Evolutionary conservation across 345 rosid species (phyloP).

Genomic region (Populus ilicifolia): DNA sequence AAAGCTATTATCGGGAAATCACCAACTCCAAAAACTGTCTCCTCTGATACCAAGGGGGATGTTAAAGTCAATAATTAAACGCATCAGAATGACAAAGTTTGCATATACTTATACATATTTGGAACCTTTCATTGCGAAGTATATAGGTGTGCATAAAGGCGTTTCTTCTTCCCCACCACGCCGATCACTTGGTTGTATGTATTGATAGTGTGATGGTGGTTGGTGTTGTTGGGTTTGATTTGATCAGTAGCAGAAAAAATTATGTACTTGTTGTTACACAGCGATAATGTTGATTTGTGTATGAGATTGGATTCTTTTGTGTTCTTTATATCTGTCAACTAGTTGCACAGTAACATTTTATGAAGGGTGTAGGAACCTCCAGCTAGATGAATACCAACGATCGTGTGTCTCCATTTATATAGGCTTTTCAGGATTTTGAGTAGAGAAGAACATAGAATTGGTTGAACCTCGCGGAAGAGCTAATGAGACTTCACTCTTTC

Average conservation of each 20-base stretch:
- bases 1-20: conserved; percentile 78
- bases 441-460: background rate
- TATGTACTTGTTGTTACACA: background rate
- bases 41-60: conserved; percentile 45
- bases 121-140: background rate
- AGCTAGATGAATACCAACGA: background rate
- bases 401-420: background rate
- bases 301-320: background rate
- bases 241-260: background rate
- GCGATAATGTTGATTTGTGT: background rate
- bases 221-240: background rate
- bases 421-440: background rate
- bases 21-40: conserved; percentile 54
- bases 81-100: background rate
- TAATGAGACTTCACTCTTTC: background rate
- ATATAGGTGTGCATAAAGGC: conserved; percentile 4
- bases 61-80: conserved; percentile 42
- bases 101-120: background rate
- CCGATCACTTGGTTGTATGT: conserved; percentile 3
- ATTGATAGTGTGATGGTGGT: conserved; percentile 1
- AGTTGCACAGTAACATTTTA: background rate
- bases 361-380: background rate
- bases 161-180: background rate
- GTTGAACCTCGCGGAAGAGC: background rate
- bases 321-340: background rate